phyloP scores from a whole-genome alignment of 495 filamentous ascomycete genomes.

The Penicillium egyptiacum region DNA sequence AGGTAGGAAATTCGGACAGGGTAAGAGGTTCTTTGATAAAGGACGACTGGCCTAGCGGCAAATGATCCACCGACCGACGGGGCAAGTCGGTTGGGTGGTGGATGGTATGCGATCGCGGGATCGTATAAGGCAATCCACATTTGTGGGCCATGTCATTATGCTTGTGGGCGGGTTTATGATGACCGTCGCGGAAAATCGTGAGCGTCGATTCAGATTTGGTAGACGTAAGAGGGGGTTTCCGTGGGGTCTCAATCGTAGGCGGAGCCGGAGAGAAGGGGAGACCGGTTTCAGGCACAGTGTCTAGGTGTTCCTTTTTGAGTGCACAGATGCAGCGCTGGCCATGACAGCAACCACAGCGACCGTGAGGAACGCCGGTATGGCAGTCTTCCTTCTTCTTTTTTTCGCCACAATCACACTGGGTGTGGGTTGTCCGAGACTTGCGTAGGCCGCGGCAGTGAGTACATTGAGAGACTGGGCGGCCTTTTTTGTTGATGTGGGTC shows the following conservation, averaged over 20 bases:
- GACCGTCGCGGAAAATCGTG: constrained; percentile 86
- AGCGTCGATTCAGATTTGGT: constrained; percentile 81
- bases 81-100: constrained; percentile 58
- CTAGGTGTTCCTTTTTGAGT: constrained; percentile 85
- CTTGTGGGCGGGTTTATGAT: constrained; percentile 90
- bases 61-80: constrained; percentile 68
- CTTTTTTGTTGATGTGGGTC: constrained; percentile 97
- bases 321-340: constrained; percentile 90
- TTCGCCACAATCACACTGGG: constrained; percentile 96
- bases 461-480: constrained; percentile 97
- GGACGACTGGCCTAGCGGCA: constrained; percentile 51
- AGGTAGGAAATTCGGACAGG: constrained; percentile 24
- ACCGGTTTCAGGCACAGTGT: constrained; percentile 41
- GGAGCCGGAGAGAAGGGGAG: constrained; percentile 24
- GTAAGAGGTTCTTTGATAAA: constrained; percentile 39
- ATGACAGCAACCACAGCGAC: constrained; percentile 82
- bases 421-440: constrained; percentile 94
- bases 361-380: constrained; percentile 63
- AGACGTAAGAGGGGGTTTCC: constrained; percentile 73
- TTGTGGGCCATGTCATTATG: constrained; percentile 84
- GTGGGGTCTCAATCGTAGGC: constrained; percentile 49
- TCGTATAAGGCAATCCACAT: constrained; percentile 77
- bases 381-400: constrained; percentile 68
- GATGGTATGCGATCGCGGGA: constrained; percentile 70
- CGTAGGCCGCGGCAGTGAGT: constrained; percentile 93